Percentiles rank a stretch among this genome's conserved stretches.
phyloP scores from a whole-genome alignment of 176 grass and related monocot species.

The Oryza glumipatula region DNA sequence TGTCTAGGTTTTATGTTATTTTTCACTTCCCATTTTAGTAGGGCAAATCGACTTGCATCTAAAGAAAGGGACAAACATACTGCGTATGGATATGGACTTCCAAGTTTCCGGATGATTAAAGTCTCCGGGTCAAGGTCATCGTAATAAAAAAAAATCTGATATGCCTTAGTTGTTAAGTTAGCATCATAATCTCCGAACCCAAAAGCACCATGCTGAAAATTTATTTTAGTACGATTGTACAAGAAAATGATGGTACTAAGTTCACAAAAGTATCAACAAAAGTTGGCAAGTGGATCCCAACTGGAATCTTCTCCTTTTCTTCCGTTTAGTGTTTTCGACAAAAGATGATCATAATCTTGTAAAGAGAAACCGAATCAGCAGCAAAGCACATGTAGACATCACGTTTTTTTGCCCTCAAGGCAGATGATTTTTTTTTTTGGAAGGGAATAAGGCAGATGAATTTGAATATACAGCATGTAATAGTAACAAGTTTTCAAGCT shows the following conservation, averaged over 20 bases:
- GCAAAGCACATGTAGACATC: too few species aligned
- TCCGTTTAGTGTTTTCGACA: too few species aligned
- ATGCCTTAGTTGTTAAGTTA: constrained; percentile 18
- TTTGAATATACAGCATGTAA: background rate
- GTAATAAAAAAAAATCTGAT: background rate
- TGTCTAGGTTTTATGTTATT: too few species aligned
- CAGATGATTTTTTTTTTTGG: background rate
- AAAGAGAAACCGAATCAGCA: too few species aligned
- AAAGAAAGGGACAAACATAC: background rate
- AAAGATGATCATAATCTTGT: too few species aligned
- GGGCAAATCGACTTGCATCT: background rate
- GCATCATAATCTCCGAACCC: background rate
- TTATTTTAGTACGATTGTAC: background rate
- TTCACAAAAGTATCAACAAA: background rate
- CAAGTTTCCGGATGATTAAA: background rate
- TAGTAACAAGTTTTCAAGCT: background rate
- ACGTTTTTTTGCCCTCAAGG: too few species aligned
- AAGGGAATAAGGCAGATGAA: background rate
- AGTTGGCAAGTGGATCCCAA: background rate
- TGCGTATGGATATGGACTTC: background rate
- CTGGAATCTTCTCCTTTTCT: background rate
- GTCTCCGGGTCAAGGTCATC: background rate
- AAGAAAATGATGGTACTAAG: background rate
- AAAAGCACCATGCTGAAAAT: background rate
- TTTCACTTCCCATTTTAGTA: too few species aligned